Evolutionary conservation across 805 yeast species (phyloP).

Genomic region (Saccharomyces mikatae): DNA sequence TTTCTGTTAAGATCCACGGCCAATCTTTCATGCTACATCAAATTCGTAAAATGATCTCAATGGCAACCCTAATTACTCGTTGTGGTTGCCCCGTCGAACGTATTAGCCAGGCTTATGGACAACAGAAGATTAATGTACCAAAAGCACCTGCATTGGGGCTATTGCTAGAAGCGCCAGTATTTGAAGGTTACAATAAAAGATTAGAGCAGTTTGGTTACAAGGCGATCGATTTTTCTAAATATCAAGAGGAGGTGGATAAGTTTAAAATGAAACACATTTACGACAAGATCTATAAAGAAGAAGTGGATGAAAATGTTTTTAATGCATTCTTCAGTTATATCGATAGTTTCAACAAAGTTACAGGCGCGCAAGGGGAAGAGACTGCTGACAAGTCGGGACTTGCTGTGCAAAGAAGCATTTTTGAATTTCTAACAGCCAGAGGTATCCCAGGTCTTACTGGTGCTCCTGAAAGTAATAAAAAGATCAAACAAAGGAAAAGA

Average conservation of each 20-base stretch:
- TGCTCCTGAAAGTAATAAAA: background rate
- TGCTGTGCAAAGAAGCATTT: constrained; percentile 29
- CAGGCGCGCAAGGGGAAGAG: constrained; percentile 44
- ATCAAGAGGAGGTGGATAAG: constrained; percentile 62
- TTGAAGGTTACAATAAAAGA: constrained; percentile 70
- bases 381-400: constrained; percentile 25
- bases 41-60: constrained; percentile 94
- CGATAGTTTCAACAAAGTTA: constrained; percentile 57
- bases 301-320: constrained; percentile 77
- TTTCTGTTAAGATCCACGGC: constrained; percentile 91
- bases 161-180: constrained; percentile 84
- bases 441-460: constrained; percentile 28
- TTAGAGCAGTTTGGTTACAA: constrained; percentile 72
- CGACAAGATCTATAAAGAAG: constrained; percentile 87
- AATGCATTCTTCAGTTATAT: constrained; percentile 87
- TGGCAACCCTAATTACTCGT: constrained; percentile 81
- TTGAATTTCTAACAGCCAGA: constrained; percentile 36
- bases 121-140: constrained; percentile 77
- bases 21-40: constrained; percentile 98
- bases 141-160: constrained; percentile 96
- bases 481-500: constrained; percentile 1
- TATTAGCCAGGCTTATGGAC: constrained; percentile 68
- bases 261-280: constrained; percentile 86
- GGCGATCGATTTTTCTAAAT: constrained; percentile 58
- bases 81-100: constrained; percentile 76